These are phyloP conservation scores for Monilinia polystroma DNA, from an alignment of 2,329 filamentous ascomycete species.

Conservation along the genomic window DNA sequence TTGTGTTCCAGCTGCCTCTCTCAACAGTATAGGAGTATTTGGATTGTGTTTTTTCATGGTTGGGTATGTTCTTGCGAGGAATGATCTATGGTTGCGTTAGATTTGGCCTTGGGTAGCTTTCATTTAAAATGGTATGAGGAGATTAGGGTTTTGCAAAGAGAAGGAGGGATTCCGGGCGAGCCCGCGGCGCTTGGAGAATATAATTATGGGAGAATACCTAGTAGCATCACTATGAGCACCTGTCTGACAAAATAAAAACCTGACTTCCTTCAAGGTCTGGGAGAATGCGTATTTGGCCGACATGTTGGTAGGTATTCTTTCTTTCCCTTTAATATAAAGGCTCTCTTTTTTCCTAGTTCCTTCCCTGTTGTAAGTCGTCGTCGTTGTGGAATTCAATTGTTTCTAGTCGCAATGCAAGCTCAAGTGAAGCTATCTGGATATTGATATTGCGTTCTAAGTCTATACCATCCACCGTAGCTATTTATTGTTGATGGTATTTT, in stretches of 20 bases:
- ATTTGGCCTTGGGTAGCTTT: not conserved
- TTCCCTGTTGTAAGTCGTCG: not conserved
- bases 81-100: constrained; percentile 60
- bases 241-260: constrained; percentile 96
- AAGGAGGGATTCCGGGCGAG: not conserved
- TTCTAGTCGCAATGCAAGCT: constrained; percentile 3
- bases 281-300: constrained; percentile 90
- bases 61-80: constrained; percentile 87
- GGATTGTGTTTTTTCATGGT: constrained; percentile 99
- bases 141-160: not conserved
- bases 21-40: constrained; percentile 86
- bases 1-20: constrained; percentile 81
- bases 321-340: constrained; percentile 24
- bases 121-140: not conserved
- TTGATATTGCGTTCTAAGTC: constrained; percentile 6
- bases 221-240: constrained; percentile 85
- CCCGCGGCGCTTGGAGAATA: no score
- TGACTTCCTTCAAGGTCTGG: constrained; percentile 86
- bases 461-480: not conserved
- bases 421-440: constrained; percentile 15
- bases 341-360: constrained; percentile 4
- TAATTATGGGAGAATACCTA: constrained; percentile 56
- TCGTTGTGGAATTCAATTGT: not conserved
- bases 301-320: constrained; percentile 55
- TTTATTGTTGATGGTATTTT: not conserved